Base-by-base conservation (phyloP, 2,329 filamentous ascomycete genomes). In the Colletotrichum sansevieriae region DNA sequence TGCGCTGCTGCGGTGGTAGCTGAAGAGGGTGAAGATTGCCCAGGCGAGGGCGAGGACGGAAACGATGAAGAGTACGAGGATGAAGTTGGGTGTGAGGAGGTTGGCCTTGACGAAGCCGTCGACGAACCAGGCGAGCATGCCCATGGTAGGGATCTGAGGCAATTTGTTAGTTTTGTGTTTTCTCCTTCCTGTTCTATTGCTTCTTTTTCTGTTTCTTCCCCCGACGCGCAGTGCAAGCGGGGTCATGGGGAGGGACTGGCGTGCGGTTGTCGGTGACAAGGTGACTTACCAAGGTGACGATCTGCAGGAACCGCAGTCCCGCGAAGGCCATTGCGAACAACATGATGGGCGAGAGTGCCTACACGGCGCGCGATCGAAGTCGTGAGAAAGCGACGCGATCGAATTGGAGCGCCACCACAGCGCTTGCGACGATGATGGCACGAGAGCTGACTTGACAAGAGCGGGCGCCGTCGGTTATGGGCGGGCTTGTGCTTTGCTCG, bases 41-140 rank as follows among this genome's bases (percentile, higher is more conserved):
- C 90, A 92, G 68, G 87, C 87, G 62, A 87, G 83, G 39, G 83
- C 90, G 62, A 92, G 83, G 18, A 90, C 86, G 25, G 86, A 87
- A 70, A 90, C 87, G 81, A 91, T 90, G 84, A 91, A 91, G 73
- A 91, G 83, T 72, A 91, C 82, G 68, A 92, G 86, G 77, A 91
- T 85, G 76, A 87, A 87, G 77, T 84, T 81, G 25, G 89, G 90
- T 0, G 89, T 89, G 59, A 91, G 81, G 69, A 82, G 76, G 78
- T 91, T 90, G 74, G 78, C 74, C 61, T 80, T 76, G 73, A 86
- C 83, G 79, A 87, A 91, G 72, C 84, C 83, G 78, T 90, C 79
- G 72, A 91, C 86, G 76, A 91, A 91, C 82, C 85, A 91, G 73
- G 87, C 84, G 61, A 91, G 85, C 86, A 91, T 90, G 79, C 89